Conservation (phyloP, 2,329 filamentous ascomycete genomes). For the Botrytis galanthina region DNA sequence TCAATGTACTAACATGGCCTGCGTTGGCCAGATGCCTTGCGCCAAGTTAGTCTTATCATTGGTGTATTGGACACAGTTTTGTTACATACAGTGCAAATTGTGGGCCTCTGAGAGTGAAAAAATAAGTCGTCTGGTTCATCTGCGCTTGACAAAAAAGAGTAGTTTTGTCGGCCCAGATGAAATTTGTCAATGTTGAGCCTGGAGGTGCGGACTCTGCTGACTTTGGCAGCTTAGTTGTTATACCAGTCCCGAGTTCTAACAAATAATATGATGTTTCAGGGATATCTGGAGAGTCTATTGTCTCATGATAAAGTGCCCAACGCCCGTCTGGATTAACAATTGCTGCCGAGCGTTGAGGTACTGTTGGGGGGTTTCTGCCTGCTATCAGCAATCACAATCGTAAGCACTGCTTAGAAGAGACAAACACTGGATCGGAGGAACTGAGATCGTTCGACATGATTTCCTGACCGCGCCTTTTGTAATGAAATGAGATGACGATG, state of each 20-base stretch:
- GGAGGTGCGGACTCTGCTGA: not conserved
- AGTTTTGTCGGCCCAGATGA: not conserved
- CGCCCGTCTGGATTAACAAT: not conserved
- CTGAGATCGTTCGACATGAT: not conserved
- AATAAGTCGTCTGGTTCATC: not conserved
- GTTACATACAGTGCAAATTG: not conserved
- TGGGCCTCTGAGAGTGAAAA: not conserved
- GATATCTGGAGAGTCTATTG: not conserved
- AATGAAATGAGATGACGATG: not conserved
- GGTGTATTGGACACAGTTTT: not conserved
- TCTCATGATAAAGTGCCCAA: not conserved
- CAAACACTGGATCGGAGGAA: not conserved
- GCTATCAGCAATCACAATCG: not conserved
- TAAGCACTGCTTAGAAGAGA: not conserved
- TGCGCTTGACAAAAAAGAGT: not conserved
- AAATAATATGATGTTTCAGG: not conserved
- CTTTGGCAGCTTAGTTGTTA: not conserved
- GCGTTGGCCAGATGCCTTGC: not conserved
- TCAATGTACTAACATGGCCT: not conserved
- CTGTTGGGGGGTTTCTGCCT: not conserved
- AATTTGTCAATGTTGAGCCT: not conserved
- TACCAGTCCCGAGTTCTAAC: not conserved
- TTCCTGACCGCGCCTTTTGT: not conserved
- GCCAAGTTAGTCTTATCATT: not conserved
- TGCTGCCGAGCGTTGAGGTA: not conserved